Percentiles rank a stretch among this genome's conserved stretches.
These are phyloP conservation scores for Leavenworthia alabamica DNA, from an alignment of 345 rosid genomes.

Conservation along the genomic window DNA sequence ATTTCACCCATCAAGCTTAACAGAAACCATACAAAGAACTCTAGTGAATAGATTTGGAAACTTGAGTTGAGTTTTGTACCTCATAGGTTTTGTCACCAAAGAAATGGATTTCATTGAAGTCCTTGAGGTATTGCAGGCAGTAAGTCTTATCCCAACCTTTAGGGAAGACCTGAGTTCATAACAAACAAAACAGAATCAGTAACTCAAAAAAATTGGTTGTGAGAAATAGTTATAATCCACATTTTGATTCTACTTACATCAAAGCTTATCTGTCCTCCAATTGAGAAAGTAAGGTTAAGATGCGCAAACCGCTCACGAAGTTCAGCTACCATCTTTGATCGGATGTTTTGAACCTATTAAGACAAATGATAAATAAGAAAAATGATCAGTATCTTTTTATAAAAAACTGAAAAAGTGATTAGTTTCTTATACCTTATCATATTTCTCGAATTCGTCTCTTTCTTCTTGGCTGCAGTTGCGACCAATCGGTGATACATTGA, in stretches of 20 bases:
- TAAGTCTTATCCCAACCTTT: conserved; percentile 99
- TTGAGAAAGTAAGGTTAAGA: conserved; percentile 88
- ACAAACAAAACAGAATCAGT: not conserved
- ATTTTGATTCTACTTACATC: conserved; percentile 50
- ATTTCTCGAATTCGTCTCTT: conserved; percentile 92
- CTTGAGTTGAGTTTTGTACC: conserved; percentile 35
- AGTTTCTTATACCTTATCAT: no score
- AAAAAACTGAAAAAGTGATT: no score
- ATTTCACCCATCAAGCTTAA: not conserved
- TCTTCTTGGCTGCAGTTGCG: conserved; percentile 99
- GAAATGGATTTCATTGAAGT: conserved; percentile 81
- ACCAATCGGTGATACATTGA: conserved; percentile 95
- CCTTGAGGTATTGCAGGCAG: conserved; percentile 80
- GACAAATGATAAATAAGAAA: no score
- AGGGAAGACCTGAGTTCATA: conserved; percentile 67
- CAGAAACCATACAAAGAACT: no score
- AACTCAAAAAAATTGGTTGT: not conserved
- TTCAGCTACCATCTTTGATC: conserved; percentile 74
- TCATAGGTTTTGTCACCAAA: conserved; percentile 98
- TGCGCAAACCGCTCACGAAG: conserved; percentile 86
- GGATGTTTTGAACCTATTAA: conserved; percentile 73
- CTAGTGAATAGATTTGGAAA: not conserved
- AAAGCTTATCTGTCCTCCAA: conserved; percentile 97
- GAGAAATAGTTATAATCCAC: not conserved
- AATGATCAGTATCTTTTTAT: no score